Base-by-base conservation (phyloP, 1,139 yeast genomes). In the Blastobotrys illinoisensis region DNA sequence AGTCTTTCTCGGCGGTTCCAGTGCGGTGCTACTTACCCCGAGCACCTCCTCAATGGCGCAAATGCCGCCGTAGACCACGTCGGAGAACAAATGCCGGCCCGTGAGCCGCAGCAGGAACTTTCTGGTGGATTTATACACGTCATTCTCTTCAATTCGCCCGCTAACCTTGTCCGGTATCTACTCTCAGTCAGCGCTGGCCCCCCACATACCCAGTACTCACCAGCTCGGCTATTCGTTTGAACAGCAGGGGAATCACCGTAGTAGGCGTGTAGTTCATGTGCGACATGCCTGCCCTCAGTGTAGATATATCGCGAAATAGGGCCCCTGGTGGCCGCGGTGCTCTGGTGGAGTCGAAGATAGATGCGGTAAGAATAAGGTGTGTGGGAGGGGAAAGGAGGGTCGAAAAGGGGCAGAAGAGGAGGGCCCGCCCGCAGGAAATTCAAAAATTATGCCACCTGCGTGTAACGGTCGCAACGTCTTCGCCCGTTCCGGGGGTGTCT, bases 111-210 rank as follows among this genome's bases (percentile, higher is more conserved):
- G 51, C 32, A 65, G 53, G 49, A 63, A 64, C 45, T 58, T 59
- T 19, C 58, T 57, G 14, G 61, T 55, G 18, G 62, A 57, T 43
- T 52, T 57, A 54, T 57, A 64, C 16, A 64, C 51, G 18, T 62
- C 63, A 14, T 64, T 60, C 50, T 67, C 70, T 18, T 61, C 62
- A 13, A 64, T 59, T 11, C 62, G 56, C 19, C 58, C 54, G 26
- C 66, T 66, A 5, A 67, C 60, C 19, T 55, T 52, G 47, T 58
- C 58, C 13, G 71, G 70, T 19, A 67, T 60, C 68, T 66, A 50
- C 14, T 47, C 20, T n/a, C 16, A 46, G 43, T 36, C 11, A n/a
- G 20, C 14, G 9, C 13, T 16, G 16, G 32, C 28, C 20, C 18
- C 50, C 23, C 14, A 26, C 11, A 20, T 3, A 18, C 5, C 4